Evolutionary conservation across 352 stramenopile genomes (phyloP).

Genomic region (Saprolegnia diclina): DNA sequence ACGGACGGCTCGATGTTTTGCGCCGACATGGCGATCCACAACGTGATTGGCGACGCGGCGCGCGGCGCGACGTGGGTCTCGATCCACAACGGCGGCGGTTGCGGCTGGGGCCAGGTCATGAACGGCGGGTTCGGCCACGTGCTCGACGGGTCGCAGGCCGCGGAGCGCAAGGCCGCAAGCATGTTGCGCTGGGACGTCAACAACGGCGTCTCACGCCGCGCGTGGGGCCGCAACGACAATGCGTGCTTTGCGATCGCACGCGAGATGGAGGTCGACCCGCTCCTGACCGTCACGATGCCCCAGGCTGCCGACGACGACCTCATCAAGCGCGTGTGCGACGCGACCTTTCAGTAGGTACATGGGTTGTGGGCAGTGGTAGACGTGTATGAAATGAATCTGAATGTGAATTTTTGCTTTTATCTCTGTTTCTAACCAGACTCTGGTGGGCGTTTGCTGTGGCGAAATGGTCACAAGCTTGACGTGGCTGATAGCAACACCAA

Average conservation of each 20-base stretch:
- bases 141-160: slow-evolving; percentile 67
- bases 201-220: slow-evolving; percentile 76
- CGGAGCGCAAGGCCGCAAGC: slow-evolving; percentile 48
- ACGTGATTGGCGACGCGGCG: slow-evolving; percentile 79
- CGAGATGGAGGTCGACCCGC: slow-evolving; percentile 75
- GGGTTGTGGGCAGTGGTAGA: too few species aligned
- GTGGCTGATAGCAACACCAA: too few species aligned
- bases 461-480: too few species aligned
- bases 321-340: slow-evolving; percentile 30
- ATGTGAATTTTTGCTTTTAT: too few species aligned
- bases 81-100: slow-evolving; percentile 85
- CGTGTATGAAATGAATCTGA: too few species aligned
- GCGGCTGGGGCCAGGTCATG: slow-evolving; percentile 85
- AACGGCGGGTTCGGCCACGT: slow-evolving; percentile 87
- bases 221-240: slow-evolving; percentile 82
- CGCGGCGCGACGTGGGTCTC: slow-evolving; percentile 82
- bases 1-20: slow-evolving; percentile 80
- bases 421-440: too few species aligned
- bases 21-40: slow-evolving; percentile 87
- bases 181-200: slow-evolving; percentile 89
- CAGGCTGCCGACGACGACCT: slow-evolving; percentile 31
- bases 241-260: slow-evolving; percentile 73
- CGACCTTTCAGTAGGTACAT: slow-evolving; percentile 13
- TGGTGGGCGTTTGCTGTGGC: too few species aligned
- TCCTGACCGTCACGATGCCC: slow-evolving; percentile 42